phyloP scores from a whole-genome alignment of 2,329 filamentous ascomycete species.

The Colletotrichum neosansevieriae region DNA sequence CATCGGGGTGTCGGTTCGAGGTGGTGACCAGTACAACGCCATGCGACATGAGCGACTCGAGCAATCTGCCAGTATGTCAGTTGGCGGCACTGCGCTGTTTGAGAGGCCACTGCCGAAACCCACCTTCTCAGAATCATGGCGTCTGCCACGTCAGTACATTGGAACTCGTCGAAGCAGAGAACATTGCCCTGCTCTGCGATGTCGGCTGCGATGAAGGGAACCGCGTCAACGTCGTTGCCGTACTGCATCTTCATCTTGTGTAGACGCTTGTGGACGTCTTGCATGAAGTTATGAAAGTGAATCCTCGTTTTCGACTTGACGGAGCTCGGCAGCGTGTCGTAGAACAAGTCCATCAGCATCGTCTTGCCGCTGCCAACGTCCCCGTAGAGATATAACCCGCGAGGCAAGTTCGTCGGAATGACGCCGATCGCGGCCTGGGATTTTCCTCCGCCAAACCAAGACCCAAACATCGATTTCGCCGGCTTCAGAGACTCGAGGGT shows the following conservation, averaged over 20 bases:
- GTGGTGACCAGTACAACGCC: conserved; percentile 97
- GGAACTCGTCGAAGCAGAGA: conserved; percentile 98
- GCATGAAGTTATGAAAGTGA: conserved; percentile 99
- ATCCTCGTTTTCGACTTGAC: conserved; percentile 90
- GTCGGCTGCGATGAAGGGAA: conserved; percentile 94
- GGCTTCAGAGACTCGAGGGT: conserved; percentile 77
- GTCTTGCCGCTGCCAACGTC: conserved; percentile 98
- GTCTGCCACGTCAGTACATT: conserved; percentile 97
- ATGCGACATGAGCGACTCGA: conserved; percentile 93
- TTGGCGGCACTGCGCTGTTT: background rate
- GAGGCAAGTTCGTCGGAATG: conserved; percentile 81
- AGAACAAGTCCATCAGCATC: conserved; percentile 99
- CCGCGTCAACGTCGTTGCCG: conserved; percentile 88
- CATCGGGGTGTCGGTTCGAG: conserved; percentile 94
- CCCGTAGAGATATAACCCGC: conserved; percentile 93
- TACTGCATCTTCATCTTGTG: conserved; percentile 91
- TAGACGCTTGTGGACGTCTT: conserved; percentile 91
- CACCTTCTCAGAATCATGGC: conserved; percentile 94
- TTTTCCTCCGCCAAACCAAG: conserved; percentile 68
- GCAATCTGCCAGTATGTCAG: conserved; percentile 63
- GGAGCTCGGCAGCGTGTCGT: conserved; percentile 86
- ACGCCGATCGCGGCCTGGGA: conserved; percentile 54
- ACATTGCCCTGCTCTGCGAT: conserved; percentile 89
- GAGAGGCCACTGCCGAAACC: conserved; percentile 25
- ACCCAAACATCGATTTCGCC: conserved; percentile 65